Base-by-base conservation (phyloP, 1,284 basidiomycete genomes). In the Tetrapyrgos nigripes region DNA sequence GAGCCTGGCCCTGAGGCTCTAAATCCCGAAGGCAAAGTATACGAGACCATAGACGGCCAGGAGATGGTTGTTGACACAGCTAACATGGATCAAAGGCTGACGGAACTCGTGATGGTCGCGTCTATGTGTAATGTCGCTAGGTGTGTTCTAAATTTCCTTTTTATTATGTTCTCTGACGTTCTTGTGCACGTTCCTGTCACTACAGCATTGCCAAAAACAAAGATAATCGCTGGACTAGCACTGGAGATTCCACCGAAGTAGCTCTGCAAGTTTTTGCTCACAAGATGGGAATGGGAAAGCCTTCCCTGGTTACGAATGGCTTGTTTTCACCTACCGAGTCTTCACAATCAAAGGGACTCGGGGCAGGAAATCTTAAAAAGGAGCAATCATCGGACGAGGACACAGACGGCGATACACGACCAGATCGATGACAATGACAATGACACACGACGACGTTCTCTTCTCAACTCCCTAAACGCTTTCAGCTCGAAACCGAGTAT, bases 191-290 rank as follows among this genome's bases (percentile, higher is more conserved):
- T 19, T 4, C 44, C 35, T 58, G 13, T 58, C 43, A 27, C 14
- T 46, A 6, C 17, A 77, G 74, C n/a, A 72, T 77, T 46, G 69
- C 64, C 26, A 70, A 74, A 55, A 75, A 75, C 53, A 58, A 73
- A 43, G 72, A 71, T 55, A 82, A 81, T 26, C 73, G 79, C 57
- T 91, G 88, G 88, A 81, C 83, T 37, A 85, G 87, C 0, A 84
- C 85, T 46, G 89, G 89, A 29, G 89, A 91, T 65, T 85, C 88
- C 1, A 91, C 89, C 17, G 84, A 87, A 66, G 79, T 84, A 24
- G 86, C 87, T 0, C 79, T 90, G 5, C 87, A 89, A 70, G 87
- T 88, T 9, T 85, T 85, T 55, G 84, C 84, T 0, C 81, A 83
- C 63, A 83, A 83, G 53, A 64, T 75, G 19, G 66, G 67, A 4